Evolutionary conservation across 2,329 filamentous ascomycete genomes (phyloP).

Genomic region (Onygenales sp.): DNA sequence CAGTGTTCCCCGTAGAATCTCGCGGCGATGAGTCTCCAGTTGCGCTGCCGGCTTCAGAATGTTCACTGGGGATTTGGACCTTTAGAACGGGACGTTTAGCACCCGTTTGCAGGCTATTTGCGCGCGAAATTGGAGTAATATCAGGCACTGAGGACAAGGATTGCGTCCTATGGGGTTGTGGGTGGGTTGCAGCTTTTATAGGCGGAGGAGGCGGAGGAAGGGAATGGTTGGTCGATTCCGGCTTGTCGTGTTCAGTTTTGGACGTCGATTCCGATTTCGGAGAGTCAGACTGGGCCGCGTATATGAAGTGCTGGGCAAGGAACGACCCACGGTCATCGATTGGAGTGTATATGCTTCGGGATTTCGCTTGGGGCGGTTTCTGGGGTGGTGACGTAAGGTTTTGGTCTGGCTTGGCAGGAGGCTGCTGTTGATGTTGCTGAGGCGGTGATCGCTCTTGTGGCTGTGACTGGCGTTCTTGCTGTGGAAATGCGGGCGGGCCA

Average conservation of each 20-base stretch:
- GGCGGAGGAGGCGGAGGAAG: conserved; percentile 47
- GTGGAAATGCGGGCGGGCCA: conserved; percentile 59
- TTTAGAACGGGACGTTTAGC: conserved; percentile 74
- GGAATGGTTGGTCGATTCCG: conserved; percentile 53
- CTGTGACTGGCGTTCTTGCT: conserved; percentile 46
- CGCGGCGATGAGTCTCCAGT: conserved; percentile 61
- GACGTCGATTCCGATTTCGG: conserved; percentile 33
- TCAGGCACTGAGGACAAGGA: conserved; percentile 58
- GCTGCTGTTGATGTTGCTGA: conserved; percentile 46
- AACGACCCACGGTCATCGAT: conserved; percentile 90
- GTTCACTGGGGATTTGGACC: conserved; percentile 89
- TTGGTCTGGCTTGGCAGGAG: conserved; percentile 30
- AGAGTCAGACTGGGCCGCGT: conserved; percentile 48
- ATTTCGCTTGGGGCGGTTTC: conserved; percentile 58
- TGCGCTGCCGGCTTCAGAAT: conserved; percentile 64
- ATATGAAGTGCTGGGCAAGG: conserved; percentile 70
- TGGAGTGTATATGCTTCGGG: conserved; percentile 91
- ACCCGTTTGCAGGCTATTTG: conserved; percentile 62
- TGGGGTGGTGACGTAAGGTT: conserved; percentile 44
- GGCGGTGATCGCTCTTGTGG: conserved; percentile 44
- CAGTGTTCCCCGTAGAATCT: conserved; percentile 45
- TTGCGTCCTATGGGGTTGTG: conserved; percentile 37
- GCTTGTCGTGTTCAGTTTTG: conserved; percentile 32
- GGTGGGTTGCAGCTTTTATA: conserved; percentile 38
- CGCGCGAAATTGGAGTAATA: conserved; percentile 63